phyloP scores from a whole-genome alignment of 257 asterid genomes.

The Przewalskia tangutica region DNA sequence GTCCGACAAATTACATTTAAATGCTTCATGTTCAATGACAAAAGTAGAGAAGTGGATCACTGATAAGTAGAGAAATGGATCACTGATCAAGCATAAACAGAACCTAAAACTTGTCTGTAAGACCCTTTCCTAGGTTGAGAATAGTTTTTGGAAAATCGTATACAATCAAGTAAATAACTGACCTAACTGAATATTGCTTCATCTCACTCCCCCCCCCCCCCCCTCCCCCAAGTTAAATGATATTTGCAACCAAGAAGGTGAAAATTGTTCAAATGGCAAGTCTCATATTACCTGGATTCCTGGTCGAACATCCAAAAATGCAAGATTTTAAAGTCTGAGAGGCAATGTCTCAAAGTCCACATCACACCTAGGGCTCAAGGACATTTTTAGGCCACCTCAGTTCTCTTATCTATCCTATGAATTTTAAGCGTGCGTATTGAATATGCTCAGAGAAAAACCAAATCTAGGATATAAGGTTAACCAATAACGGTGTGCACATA shows the following conservation, averaged over 20 bases:
- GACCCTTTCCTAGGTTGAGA: not conserved
- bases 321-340: not conserved
- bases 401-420: not conserved
- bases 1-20: not conserved
- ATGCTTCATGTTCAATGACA: not conserved
- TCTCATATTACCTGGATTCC: not conserved
- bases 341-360: not conserved
- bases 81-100: not conserved
- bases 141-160: not conserved
- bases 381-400: not conserved
- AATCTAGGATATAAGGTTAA: not conserved
- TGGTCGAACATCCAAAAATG: no score
- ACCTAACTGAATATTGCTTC: not conserved
- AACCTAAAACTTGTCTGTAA: not conserved
- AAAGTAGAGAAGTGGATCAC: not conserved
- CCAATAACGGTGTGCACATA: not conserved
- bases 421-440: not conserved
- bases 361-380: not conserved
- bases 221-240: not conserved
- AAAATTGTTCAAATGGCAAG: not conserved
- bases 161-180: not conserved
- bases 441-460: not conserved
- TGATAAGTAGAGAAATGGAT: not conserved
- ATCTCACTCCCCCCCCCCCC: not conserved
- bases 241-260: not conserved